A percentile compares a stretch with the other conserved stretches of the same genome.
Conservation (phyloP, 164 flowering plant genomes). For the Platanus orientalis region DNA sequence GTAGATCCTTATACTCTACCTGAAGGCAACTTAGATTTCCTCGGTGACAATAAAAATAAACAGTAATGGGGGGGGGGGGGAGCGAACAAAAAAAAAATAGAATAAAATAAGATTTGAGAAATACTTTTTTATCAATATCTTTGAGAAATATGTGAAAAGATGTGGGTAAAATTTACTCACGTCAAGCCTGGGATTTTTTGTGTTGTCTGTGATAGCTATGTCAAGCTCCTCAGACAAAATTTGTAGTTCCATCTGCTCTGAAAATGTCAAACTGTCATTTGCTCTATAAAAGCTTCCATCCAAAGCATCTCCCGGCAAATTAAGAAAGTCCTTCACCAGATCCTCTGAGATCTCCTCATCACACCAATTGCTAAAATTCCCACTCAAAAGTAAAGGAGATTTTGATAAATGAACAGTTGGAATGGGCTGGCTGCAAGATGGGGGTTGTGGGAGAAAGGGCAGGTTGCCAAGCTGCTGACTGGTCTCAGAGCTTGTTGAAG, state of each 20-base stretch:
- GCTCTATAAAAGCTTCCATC: conserved; percentile 28
- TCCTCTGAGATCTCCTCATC: conserved; percentile 29
- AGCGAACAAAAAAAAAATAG: too few species aligned
- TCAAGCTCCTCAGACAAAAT: conserved; percentile 61
- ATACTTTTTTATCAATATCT: not conserved
- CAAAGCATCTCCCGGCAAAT: conserved; percentile 33
- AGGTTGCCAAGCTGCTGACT: conserved; percentile 42
- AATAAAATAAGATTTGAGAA: too few species aligned
- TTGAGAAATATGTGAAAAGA: not conserved
- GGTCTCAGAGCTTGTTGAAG: conserved; percentile 49
- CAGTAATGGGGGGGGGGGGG: too few species aligned
- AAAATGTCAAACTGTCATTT: conserved; percentile 24
- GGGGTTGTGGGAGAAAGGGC: conserved; percentile 64
- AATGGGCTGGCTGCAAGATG: conserved; percentile 22
- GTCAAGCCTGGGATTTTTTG: conserved; percentile 53
- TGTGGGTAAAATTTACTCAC: conserved; percentile 32
- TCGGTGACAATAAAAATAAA: not conserved
- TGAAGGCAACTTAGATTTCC: too few species aligned
- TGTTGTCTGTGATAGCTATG: conserved; percentile 46
- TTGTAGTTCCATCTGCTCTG: conserved; percentile 55
- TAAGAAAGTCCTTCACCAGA: conserved; percentile 40
- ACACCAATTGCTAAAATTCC: conserved; percentile 20
- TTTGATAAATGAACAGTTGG: conserved; percentile 33
- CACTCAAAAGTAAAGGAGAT: conserved; percentile 27
- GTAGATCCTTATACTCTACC: not conserved